phyloP scores from a whole-genome alignment of 2,329 filamentous ascomycete genomes.

The Drechslerella coelobrocha region DNA sequence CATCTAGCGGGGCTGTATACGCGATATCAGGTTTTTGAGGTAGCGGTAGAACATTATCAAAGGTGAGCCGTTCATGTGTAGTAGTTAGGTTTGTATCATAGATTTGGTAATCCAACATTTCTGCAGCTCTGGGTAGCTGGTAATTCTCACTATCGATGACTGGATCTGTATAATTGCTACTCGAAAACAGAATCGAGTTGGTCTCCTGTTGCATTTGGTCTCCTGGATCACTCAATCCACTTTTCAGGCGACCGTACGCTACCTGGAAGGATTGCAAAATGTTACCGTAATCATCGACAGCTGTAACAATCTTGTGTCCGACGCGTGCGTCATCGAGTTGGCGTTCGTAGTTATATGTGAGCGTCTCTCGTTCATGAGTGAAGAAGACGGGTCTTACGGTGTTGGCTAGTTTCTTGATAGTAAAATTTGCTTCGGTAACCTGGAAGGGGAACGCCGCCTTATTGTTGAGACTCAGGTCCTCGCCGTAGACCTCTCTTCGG shows the following conservation, averaged over 20 bases:
- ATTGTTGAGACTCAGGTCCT: background rate
- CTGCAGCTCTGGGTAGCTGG: background rate
- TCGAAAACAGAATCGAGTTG: background rate
- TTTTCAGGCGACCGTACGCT: background rate
- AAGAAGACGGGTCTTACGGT: background rate
- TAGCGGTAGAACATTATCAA: background rate
- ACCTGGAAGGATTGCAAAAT: background rate
- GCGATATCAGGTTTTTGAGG: background rate
- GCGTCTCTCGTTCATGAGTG: background rate
- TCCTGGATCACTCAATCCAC: background rate
- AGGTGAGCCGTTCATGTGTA: background rate
- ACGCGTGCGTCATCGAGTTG: background rate
- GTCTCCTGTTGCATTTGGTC: background rate
- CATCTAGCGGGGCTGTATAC: background rate
- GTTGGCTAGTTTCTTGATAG: background rate
- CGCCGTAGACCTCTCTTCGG: background rate
- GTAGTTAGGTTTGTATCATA: background rate
- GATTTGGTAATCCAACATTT: conserved; percentile 1
- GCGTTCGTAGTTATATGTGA: conserved; percentile 1
- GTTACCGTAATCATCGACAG: background rate
- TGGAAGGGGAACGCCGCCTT: background rate
- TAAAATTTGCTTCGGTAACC: background rate
- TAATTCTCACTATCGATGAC: conserved; percentile 1
- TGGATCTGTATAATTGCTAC: background rate
- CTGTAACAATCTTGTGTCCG: background rate